These are phyloP conservation scores for Fusarium odoratissimum DNA, from an alignment of 2,329 filamentous ascomycete genomes.

Conservation along the genomic window DNA sequence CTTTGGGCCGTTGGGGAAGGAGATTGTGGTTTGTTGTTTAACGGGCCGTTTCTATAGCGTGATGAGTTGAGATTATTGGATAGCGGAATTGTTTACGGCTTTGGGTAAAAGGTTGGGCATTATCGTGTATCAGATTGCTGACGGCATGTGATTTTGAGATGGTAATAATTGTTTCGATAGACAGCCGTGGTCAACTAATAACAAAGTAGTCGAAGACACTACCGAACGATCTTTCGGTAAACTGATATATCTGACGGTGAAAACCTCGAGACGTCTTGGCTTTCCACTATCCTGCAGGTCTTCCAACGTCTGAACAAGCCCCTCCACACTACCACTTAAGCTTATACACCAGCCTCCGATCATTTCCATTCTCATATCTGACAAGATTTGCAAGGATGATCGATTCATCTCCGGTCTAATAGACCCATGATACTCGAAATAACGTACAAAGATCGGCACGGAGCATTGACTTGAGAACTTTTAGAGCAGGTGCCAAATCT, in stretches of 20 bases:
- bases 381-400: background rate
- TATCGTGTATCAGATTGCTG: background rate
- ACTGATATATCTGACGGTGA: background rate
- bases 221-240: accelerated
- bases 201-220: accelerated
- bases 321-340: slow-evolving; percentile 18
- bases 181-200: background rate
- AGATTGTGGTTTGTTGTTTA: background rate
- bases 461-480: background rate
- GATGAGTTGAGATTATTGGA: background rate
- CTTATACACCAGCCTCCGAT: slow-evolving; percentile 21
- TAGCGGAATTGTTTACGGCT: background rate
- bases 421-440: background rate
- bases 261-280: background rate
- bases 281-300: background rate
- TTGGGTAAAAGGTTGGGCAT: background rate
- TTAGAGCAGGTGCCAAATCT: slow-evolving; percentile 14
- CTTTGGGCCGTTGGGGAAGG: slow-evolving; percentile 2
- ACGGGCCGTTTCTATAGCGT: background rate
- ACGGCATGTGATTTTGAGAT: background rate
- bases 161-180: background rate
- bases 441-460: background rate
- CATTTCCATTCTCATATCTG: slow-evolving; percentile 21
- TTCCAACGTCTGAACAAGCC: background rate
- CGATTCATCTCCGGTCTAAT: slow-evolving; percentile 3